These are phyloP conservation scores for Hirsutella rhossiliensis DNA, from an alignment of 2,329 filamentous ascomycete species.

Conservation along the genomic window DNA sequence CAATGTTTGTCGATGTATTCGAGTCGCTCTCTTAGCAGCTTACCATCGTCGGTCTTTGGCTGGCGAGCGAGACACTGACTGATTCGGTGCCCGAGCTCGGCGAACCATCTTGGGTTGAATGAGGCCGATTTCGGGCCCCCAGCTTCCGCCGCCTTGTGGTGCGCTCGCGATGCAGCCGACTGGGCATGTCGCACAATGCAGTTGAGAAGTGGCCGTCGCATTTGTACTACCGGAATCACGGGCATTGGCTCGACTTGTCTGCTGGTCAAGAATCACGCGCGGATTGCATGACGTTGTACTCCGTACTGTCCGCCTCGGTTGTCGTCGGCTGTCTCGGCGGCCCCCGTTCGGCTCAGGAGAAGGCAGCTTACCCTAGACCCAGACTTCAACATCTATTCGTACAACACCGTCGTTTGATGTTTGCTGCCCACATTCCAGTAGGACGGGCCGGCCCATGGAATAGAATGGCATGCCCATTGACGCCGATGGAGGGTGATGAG, in stretches of 20 bases:
- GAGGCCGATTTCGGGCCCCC: background rate
- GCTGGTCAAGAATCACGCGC: no score
- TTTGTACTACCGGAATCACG: background rate
- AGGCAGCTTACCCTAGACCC: no score
- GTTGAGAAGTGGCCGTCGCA: background rate
- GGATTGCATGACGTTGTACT: no score
- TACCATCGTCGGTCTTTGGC: background rate
- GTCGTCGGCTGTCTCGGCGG: no score
- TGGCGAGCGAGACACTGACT: conserved; percentile 3
- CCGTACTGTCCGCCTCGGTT: no score
- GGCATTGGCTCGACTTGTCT: background rate
- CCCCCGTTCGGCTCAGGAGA: no score
- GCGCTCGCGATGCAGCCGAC: background rate
- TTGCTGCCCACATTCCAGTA: no score
- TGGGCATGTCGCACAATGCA: background rate
- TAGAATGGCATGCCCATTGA: no score
- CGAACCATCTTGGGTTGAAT: conserved; percentile 14
- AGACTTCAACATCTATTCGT: no score
- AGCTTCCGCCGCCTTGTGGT: background rate
- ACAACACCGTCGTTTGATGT: no score
- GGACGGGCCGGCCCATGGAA: no score
- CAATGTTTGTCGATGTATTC: conserved; percentile 36
- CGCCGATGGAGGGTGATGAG: no score
- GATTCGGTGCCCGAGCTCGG: conserved; percentile 13
- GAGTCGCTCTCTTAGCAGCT: conserved; percentile 5